Conservation (phyloP, 2,329 filamentous ascomycete species). For the Neurospora sp. region DNA sequence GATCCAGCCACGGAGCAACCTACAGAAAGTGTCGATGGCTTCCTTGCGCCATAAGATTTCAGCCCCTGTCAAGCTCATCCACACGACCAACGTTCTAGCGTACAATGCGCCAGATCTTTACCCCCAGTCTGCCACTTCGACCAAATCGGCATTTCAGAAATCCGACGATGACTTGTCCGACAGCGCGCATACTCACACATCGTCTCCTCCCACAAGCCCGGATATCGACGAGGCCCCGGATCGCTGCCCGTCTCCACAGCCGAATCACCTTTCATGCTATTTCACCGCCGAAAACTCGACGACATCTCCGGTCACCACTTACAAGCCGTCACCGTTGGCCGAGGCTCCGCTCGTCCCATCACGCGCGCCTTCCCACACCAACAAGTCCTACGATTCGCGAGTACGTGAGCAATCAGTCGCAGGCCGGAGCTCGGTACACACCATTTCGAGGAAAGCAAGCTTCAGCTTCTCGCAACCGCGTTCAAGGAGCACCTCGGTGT, state of each 20-base stretch:
- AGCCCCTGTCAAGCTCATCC: constrained; percentile 72
- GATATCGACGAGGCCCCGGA: constrained; percentile 39
- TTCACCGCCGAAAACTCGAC: constrained; percentile 45
- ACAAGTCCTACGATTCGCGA: constrained; percentile 68
- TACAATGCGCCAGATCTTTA: constrained; percentile 86
- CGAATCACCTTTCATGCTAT: constrained; percentile 59
- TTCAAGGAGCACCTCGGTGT: constrained; percentile 34
- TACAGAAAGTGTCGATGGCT: constrained; percentile 34
- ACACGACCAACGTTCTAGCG: constrained; percentile 91
- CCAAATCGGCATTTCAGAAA: constrained; percentile 33
- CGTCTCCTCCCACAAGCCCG: constrained; percentile 58
- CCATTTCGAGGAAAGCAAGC: constrained; percentile 46
- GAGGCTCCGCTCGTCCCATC: constrained; percentile 61
- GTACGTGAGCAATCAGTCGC: constrained; percentile 33
- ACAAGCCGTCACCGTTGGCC: constrained; percentile 13
- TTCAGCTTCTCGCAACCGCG: constrained; percentile 47
- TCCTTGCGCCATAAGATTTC: constrained; percentile 69
- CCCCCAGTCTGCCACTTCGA: constrained; percentile 35
- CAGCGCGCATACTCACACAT: constrained; percentile 42
- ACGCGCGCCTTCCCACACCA: constrained; percentile 79
- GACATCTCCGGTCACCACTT: constrained; percentile 23
- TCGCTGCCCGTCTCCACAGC: constrained; percentile 44
- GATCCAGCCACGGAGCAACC: constrained; percentile 38
- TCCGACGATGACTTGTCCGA: constrained; percentile 64
- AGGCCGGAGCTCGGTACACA: constrained; percentile 41